A percentile compares a stretch with the other conserved stretches of the same genome.
Evolutionary conservation across 225 moss, liverwort and hornwort species (phyloP).

Genomic region (Neckera pumila): DNA sequence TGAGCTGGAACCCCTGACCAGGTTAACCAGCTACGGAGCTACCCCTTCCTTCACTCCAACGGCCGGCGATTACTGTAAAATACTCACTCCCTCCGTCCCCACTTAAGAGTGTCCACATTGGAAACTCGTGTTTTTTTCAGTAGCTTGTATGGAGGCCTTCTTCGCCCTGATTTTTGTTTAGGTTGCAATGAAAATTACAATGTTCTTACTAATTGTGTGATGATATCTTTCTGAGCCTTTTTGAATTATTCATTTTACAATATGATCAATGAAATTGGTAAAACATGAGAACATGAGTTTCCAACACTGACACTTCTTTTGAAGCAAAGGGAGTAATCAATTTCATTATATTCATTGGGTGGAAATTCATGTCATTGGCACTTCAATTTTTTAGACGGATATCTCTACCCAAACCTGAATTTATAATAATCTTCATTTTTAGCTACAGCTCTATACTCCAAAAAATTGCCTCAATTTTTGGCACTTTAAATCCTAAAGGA

Average conservation of each 20-base stretch:
- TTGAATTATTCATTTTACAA: not conserved
- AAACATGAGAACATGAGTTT: not conserved
- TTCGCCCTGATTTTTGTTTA: rapidly evolving
- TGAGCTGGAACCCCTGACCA: not conserved
- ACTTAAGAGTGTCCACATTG: not conserved
- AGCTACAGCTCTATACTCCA: rapidly evolving
- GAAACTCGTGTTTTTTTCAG: not conserved
- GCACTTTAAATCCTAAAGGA: not conserved
- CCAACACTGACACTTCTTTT: rapidly evolving
- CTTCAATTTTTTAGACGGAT: not conserved
- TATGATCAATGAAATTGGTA: not conserved
- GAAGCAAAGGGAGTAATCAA: too few relatives aligned
- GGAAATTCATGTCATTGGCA: not conserved
- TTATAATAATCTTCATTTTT: not conserved
- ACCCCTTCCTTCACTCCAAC: not conserved
- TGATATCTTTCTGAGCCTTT: not conserved
- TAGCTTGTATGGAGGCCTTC: not conserved
- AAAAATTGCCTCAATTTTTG: too few relatives aligned
- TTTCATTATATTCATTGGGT: not conserved
- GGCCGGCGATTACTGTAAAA: not conserved
- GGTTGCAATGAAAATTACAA: not conserved
- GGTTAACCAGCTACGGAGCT: not conserved
- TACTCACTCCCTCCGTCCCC: not conserved
- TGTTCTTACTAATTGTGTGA: not conserved
- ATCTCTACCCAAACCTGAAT: not conserved